Conservation (phyloP, 2,329 filamentous ascomycete genomes). For the Dactylonectria macrodidyma region DNA sequence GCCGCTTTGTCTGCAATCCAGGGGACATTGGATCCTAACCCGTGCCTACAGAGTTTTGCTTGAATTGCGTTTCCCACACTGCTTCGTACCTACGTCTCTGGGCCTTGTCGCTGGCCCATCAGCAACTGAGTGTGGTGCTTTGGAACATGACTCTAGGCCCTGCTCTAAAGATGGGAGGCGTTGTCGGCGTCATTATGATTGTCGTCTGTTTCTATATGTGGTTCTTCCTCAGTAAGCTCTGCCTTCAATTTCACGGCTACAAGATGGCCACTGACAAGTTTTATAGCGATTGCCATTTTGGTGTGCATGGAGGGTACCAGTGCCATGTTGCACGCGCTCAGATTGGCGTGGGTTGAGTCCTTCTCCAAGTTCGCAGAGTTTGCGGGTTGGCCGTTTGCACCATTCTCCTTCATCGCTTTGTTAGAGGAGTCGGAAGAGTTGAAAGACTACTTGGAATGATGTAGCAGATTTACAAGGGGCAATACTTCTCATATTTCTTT, state of each 20-base stretch:
- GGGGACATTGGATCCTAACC: neutral
- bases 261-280: slow-evolving; percentile 45
- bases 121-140: slow-evolving; percentile 95
- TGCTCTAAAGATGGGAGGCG: slow-evolving; percentile 77
- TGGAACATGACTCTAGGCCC: slow-evolving; percentile 95
- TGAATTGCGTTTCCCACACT: slow-evolving; percentile 99
- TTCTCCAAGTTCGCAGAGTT: slow-evolving; percentile 99
- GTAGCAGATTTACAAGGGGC: slow-evolving; percentile 2
- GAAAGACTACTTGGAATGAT: slow-evolving; percentile 68
- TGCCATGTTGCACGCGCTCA: slow-evolving; percentile 93
- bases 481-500: slow-evolving; percentile 11
- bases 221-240: slow-evolving; percentile 81
- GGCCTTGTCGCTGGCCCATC: slow-evolving; percentile 96
- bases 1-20: slow-evolving; percentile 32
- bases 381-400: slow-evolving; percentile 87
- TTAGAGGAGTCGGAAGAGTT: slow-evolving; percentile 84
- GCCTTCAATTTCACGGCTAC: slow-evolving; percentile 45
- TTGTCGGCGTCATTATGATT: slow-evolving; percentile 82
- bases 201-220: slow-evolving; percentile 89
- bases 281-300: slow-evolving; percentile 71
- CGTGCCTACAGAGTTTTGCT: slow-evolving; percentile 84
- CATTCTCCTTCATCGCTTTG: slow-evolving; percentile 88
- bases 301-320: slow-evolving; percentile 97
- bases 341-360: slow-evolving; percentile 96
- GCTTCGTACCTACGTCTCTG: slow-evolving; percentile 98